phyloP scores from a whole-genome alignment of 2,329 filamentous ascomycete genomes.

The Chaetomium sp. region DNA sequence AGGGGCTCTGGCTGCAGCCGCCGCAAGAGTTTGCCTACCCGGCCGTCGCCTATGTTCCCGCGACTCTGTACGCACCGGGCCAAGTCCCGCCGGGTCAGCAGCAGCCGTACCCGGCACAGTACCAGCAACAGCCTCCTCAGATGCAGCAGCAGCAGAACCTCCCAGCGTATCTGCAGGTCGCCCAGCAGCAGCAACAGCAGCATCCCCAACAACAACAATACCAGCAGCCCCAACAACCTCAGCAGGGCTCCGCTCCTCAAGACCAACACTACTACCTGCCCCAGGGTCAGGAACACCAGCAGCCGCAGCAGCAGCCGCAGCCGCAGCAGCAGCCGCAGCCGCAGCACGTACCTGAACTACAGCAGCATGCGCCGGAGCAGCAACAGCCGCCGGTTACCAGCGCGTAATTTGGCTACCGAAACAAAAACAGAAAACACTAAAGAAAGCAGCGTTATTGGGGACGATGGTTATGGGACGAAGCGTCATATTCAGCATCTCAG shows the following conservation, averaged over 20 bases:
- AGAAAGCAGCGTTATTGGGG: too few relatives aligned
- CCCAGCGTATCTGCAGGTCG: slow-evolving; percentile 7
- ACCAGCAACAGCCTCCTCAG: not conserved
- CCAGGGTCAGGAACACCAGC: not conserved
- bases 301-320: not conserved
- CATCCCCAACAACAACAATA: slow-evolving; percentile 2
- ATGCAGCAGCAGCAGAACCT: not conserved
- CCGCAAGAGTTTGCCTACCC: slow-evolving; percentile 12
- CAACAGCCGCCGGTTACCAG: not conserved
- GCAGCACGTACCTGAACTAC: not conserved
- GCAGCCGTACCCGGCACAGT: not conserved
- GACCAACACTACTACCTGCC: slow-evolving; percentile 2
- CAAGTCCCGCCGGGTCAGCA: not conserved
- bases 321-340: not conserved
- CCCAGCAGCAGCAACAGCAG: slow-evolving; percentile 4
- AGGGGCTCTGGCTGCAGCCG: slow-evolving; percentile 24
- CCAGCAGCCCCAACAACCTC: not conserved
- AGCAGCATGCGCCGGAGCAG: not conserved
- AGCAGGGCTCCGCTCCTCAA: slow-evolving; percentile 7
- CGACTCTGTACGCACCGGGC: not conserved
- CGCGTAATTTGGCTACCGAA: too few relatives aligned
- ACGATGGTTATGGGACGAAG: too few relatives aligned
- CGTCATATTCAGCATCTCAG: too few relatives aligned
- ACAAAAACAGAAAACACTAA: too few relatives aligned
- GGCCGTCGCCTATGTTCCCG: not conserved